Base-by-base conservation (phyloP, 331 rosid genomes). In the Erythrophleum ivorense region DNA sequence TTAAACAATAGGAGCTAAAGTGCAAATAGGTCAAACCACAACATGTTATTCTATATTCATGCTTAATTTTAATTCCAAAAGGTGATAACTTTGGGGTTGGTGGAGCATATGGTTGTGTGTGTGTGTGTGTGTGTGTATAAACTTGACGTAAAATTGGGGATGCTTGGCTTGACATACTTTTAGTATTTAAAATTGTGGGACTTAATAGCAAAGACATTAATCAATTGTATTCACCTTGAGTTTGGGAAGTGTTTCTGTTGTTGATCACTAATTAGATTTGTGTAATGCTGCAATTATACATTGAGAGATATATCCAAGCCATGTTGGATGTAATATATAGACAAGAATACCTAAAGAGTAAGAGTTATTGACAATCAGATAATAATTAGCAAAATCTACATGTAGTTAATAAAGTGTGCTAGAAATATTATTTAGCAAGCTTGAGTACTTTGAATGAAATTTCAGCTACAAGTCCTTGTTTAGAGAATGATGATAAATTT, bases 301-400 rank as follows among this genome's bases (percentile, higher is more conserved):
- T 95, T 84, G 99, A 95, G 91, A 98, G 99, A 76, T 95, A 95
- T 89, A 88, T 95, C 84, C 98, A 95, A 91, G 99, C 99, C 75
- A 93, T 93, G 99, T 86, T 93, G 92, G 98, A 95, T 81, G 83
- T 97, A 43, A 77, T 91, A 78, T 95, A 87, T 79, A 88, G 92
- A 87, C 98, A 95, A 86, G 99, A 93, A 81, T 93, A 91, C 80
- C 92, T 95, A 77, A 24, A 84, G 99, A 83, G 98, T 93, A 85
- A 88, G 93, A 83, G 99, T 91, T 80, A 78, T 91, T 50, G 97
- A 95, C 77, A 85, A 91, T 90, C 89, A 88, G 98, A 98, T 93
- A 89, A 81, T 69, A 24, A 33, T 67, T 77, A 49, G 50, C 55
- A 72, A 65, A 81, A 78, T 77, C 52, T 36, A 29, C 48, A 43